These are phyloP conservation scores for Dactylellina leptospora DNA, from an alignment of 2,329 filamentous ascomycete genomes.

Conservation along the genomic window DNA sequence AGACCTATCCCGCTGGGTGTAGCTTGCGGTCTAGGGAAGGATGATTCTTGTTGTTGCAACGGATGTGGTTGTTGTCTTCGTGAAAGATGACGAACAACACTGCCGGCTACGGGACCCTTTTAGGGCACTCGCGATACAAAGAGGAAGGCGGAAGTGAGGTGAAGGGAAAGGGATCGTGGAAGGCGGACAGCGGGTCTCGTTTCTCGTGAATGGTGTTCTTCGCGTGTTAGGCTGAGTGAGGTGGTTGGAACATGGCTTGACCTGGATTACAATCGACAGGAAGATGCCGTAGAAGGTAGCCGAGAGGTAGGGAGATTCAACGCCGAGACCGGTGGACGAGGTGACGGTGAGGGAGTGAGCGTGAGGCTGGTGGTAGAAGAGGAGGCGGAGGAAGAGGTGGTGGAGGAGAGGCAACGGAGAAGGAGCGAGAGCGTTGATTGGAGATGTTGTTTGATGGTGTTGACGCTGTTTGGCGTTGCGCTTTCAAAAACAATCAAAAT, in stretches of 20 bases:
- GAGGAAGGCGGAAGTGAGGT: neutral
- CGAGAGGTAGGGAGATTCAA: too few species aligned
- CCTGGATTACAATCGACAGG: conserved; percentile 28
- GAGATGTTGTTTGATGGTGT: conserved; percentile 7
- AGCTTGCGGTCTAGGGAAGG: too few species aligned
- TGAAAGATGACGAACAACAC: neutral
- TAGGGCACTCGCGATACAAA: too few species aligned
- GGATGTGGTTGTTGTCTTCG: neutral
- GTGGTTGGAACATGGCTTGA: conserved; percentile 49
- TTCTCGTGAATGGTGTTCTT: conserved; percentile 4
- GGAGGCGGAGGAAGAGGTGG: conserved; percentile 11
- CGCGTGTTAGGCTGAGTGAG: conserved; percentile 45
- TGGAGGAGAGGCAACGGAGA: neutral
- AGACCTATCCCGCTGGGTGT: conserved; percentile 47
- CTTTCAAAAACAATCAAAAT: conserved; percentile 42
- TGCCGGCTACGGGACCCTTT: too few species aligned
- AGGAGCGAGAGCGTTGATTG: conserved; percentile 6
- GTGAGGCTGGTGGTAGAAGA: conserved; percentile 17
- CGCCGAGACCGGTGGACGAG: neutral
- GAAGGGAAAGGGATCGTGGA: neutral
- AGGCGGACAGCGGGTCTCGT: conserved; percentile 1
- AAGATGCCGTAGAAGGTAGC: conserved; percentile 7
- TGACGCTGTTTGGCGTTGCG: conserved; percentile 13
- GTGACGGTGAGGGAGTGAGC: conserved; percentile 23
- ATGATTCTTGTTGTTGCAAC: conserved; percentile 5